These are phyloP conservation scores for Lentinula edodes DNA, from an alignment of 768 basidiomycete genomes.

Conservation along the genomic window DNA sequence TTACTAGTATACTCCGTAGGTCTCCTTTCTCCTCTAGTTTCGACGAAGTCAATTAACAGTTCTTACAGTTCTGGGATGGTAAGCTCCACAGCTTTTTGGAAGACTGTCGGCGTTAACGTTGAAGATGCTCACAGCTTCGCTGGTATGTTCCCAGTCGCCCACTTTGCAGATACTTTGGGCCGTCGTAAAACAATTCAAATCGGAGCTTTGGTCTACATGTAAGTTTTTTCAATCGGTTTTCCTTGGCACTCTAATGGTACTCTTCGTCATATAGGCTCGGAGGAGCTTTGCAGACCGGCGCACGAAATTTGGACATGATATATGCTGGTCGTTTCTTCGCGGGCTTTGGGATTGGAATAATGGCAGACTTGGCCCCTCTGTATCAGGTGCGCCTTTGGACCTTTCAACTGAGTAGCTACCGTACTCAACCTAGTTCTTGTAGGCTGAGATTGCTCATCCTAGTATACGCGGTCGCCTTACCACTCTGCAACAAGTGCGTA, in stretches of 20 bases:
- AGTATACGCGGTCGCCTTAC: constrained; percentile 50
- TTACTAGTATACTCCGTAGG: constrained; percentile 37
- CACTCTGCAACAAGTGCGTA: constrained; percentile 40
- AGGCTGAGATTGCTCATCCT: constrained; percentile 53
- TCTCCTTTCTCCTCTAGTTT: neutral
- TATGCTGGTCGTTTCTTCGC: constrained; percentile 47
- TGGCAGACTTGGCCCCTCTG: constrained; percentile 44
- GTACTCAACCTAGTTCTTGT: neutral
- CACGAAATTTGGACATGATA: constrained; percentile 42
- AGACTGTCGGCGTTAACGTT: neutral
- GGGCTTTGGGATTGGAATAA: constrained; percentile 40
- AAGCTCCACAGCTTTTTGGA: neutral
- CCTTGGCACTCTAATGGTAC: neutral
- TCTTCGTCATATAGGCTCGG: constrained; percentile 24
- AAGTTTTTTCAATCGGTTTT: constrained; percentile 2
- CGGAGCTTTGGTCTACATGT: constrained; percentile 35
- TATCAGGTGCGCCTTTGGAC: constrained; percentile 34
- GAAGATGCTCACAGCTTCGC: constrained; percentile 25
- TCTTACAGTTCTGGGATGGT: constrained; percentile 33
- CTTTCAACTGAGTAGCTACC: neutral
- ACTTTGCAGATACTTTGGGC: constrained; percentile 31
- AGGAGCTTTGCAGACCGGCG: constrained; percentile 41
- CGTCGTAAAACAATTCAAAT: constrained; percentile 34
- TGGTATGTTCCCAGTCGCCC: constrained; percentile 39
- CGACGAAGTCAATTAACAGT: neutral